A percentile compares a stretch with the other conserved stretches of the same genome.
These are phyloP conservation scores for Pseudoneurospora amorphoporcata DNA, from an alignment of 495 filamentous ascomycete species.

Conservation along the genomic window DNA sequence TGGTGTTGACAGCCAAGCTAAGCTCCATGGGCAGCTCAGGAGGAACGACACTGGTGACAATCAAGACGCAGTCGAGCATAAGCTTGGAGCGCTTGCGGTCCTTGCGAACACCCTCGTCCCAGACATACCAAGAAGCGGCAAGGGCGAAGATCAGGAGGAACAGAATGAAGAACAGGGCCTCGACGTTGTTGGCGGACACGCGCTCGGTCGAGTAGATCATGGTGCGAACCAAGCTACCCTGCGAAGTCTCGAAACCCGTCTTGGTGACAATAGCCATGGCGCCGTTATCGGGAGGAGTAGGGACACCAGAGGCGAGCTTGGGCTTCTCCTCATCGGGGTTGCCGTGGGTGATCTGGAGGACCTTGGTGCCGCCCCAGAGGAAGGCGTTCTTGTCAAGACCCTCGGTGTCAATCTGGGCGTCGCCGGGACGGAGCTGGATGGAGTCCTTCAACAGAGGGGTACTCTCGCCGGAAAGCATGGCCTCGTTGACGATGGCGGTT, in stretches of 20 bases:
- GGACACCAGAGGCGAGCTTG: constrained; percentile 60
- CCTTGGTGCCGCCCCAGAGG: constrained; percentile 94
- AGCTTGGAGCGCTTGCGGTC: constrained; percentile 96
- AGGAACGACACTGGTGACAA: constrained; percentile 93
- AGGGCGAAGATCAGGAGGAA: constrained; percentile 95
- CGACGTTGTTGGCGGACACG: constrained; percentile 92
- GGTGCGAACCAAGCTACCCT: constrained; percentile 92
- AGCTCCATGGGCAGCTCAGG: constrained; percentile 98
- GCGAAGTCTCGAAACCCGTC: constrained; percentile 97
- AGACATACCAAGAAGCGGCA: constrained; percentile 99
- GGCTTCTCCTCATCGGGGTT: constrained; percentile 62
- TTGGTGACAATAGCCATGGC: constrained; percentile 91
- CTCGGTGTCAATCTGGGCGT: constrained; percentile 79
- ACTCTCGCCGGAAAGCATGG: constrained; percentile 97
- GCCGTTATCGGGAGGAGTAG: constrained; percentile 73
- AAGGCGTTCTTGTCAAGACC: constrained; percentile 94
- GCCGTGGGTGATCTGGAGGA: constrained; percentile 84
- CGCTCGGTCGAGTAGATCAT: constrained; percentile 99
- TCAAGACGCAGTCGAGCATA: constrained; percentile 92
- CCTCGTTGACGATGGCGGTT: constrained; percentile 96
- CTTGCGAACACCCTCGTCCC: constrained; percentile 85
- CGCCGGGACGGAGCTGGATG: constrained; percentile 75
- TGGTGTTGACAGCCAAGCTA: constrained; percentile 96
- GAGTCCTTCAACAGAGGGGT: constrained; percentile 96
- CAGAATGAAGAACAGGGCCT: constrained; percentile 90